Conservation (phyloP, 2,329 filamentous ascomycete genomes). For the Colletotrichum liaoningense region DNA sequence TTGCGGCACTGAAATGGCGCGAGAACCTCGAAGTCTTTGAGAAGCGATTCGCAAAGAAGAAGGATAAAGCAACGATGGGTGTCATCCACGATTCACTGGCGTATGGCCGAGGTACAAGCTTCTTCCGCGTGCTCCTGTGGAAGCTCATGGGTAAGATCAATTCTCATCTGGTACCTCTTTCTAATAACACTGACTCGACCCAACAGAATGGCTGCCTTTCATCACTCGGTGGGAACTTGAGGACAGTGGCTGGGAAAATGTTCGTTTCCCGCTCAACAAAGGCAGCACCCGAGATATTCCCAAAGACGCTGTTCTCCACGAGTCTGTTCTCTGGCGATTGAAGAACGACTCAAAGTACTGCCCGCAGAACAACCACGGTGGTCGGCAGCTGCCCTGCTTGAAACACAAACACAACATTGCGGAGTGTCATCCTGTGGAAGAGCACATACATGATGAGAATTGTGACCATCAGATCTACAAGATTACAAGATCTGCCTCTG, state of each 20-base stretch:
- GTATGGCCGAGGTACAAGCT: constrained; percentile 49
- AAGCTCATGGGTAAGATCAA: constrained; percentile 53
- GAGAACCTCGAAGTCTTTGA: constrained; percentile 43
- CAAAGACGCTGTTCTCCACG: constrained; percentile 50
- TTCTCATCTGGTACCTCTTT: too few species aligned
- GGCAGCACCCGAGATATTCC: constrained; percentile 53
- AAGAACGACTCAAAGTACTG: constrained; percentile 42
- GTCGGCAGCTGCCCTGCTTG: constrained; percentile 44
- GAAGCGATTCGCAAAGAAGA: constrained; percentile 36
- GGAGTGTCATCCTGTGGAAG: neutral
- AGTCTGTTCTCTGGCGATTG: constrained; percentile 49
- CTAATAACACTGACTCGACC: neutral
- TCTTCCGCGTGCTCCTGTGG: constrained; percentile 54
- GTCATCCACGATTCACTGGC: constrained; percentile 52
- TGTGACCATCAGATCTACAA: constrained; percentile 12
- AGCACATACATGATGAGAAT: neutral
- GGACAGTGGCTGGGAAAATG: constrained; percentile 45
- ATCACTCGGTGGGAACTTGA: constrained; percentile 55
- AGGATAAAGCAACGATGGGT: constrained; percentile 45
- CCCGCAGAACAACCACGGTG: constrained; percentile 49
- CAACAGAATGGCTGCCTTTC: constrained; percentile 51
- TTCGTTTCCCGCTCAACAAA: constrained; percentile 51
- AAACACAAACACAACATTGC: constrained; percentile 36
- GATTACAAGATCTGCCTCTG: neutral
- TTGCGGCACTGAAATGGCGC: constrained; percentile 49